phyloP scores from a whole-genome alignment of 1,139 yeast genomes.

The Blastobotrys petasosporus region DNA sequence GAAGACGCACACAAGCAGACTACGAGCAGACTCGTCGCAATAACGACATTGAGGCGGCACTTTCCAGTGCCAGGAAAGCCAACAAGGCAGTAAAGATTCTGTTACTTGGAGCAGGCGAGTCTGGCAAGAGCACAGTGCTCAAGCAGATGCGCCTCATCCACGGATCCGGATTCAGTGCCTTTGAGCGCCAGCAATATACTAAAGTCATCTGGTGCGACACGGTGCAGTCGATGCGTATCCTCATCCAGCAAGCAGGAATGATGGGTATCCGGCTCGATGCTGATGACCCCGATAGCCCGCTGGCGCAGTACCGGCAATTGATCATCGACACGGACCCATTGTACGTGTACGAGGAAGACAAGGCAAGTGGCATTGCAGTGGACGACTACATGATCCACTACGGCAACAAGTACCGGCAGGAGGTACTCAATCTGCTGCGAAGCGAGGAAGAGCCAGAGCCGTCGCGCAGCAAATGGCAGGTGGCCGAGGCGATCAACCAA shows the following conservation, averaged over 20 bases:
- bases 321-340: conserved; percentile 15
- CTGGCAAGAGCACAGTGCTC: conserved; percentile 93
- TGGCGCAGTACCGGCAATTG: conserved; percentile 13
- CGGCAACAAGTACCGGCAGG: conserved; percentile 8
- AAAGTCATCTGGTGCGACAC: conserved; percentile 96
- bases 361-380: neutral
- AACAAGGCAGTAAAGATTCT: conserved; percentile 51
- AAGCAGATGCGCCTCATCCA: conserved; percentile 86
- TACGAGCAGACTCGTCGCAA: conserved; percentile 9
- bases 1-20: conserved; percentile 1
- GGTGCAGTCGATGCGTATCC: conserved; percentile 77
- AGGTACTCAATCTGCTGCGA: neutral
- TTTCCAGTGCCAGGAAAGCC: conserved; percentile 48
- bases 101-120: conserved; percentile 89
- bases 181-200: conserved; percentile 73
- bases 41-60: conserved; percentile 52
- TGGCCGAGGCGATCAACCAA: conserved; percentile 61
- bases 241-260: conserved; percentile 43
- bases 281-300: conserved; percentile 15
- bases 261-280: conserved; percentile 25
- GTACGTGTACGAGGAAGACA: conserved; percentile 12
- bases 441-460: conserved; percentile 1
- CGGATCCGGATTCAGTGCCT: conserved; percentile 75
- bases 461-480: conserved; percentile 34
- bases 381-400: conserved; percentile 11